Percentiles rank a stretch among this genome's conserved stretches.
Evolutionary conservation across 345 rosid species (phyloP).

Genomic region (Erodium maritimum): DNA sequence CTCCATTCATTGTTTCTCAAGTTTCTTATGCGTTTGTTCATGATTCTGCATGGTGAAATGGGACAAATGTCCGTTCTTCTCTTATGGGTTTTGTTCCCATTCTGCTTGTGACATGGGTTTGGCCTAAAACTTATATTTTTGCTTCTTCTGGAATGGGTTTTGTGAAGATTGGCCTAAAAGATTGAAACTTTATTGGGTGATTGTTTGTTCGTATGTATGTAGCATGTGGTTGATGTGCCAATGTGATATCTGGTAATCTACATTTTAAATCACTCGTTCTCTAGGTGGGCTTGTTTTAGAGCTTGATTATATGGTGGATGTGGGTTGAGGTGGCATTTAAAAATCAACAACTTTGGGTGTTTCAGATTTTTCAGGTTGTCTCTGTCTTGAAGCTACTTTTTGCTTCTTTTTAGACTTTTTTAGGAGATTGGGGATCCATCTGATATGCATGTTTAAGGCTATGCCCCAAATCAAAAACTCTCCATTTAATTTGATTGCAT

Average conservation of each 20-base stretch:
- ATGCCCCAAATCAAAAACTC: no score
- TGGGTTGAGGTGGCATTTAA: not conserved
- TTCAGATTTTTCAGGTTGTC: not conserved
- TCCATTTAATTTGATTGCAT: not conserved
- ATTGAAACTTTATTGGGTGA: not conserved
- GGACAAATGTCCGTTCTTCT: not conserved
- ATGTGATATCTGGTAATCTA: not conserved
- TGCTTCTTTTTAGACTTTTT: no score
- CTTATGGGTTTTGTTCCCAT: not conserved
- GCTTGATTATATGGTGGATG: not conserved
- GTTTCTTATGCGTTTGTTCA: no score
- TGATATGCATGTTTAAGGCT: no score
- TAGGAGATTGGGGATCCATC: not conserved
- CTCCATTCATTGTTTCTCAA: not conserved
- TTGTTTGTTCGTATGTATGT: not conserved
- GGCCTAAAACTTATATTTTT: not conserved
- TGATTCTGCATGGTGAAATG: no score
- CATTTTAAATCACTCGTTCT: no score
- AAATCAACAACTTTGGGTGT: no score
- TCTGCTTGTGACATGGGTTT: not conserved
- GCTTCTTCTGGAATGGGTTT: not conserved
- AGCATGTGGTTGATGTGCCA: no score
- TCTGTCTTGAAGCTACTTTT: not conserved
- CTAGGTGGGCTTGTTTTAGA: no score
- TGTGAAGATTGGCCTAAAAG: not conserved